Evolutionary conservation across 495 filamentous ascomycete species (phyloP), one percentile per base, ranked within the genome.

Genomic region (Cercophora newfieldiana): DNA sequence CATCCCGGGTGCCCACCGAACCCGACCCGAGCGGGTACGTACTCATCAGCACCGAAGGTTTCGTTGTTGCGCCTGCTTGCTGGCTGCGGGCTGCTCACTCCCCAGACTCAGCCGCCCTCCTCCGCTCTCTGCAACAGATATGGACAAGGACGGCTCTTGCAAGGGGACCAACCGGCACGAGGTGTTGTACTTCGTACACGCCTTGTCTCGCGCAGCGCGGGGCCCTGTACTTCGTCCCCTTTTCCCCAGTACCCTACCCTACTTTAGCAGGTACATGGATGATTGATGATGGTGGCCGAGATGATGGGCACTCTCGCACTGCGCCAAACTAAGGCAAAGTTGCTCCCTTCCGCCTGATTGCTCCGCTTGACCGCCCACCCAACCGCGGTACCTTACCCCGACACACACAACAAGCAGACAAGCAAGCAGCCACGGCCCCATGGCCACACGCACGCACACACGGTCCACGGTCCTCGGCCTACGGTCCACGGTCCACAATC

Each of bases 331-430:
- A 44, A 53, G 54, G 55, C 31, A 60, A 44, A 63, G 16, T 53
- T 33, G 49, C 30, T 47, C 49, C 68, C 62, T 59, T 69, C 61
- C 66, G 63, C 69, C 64, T 67, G 67, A 61, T 65, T 69, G 68
- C 69, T 74, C 72, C 73, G 71, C 71, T 75, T 73, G 71, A 75
- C 73, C 71, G 65, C 71, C 73, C 65, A 58, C 69, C 66, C 56
- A 28, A 48, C 59, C 7, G 18, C 60, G 53, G 44, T 25, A 56
- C 68, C 59, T 59, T 58, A 47, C 30, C 31, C 59, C 63, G 53
- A 66, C 63, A 51, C 65, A 56, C 65, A 64, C 63, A 37, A 66
- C 63, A 51, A 59, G 47, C 65, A 64, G 54, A n/a, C 59, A 63
- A 48, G 51, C 65, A 62, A 66, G 54, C 57, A 68, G 61, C 64